A percentile compares a stretch with the other conserved stretches of the same genome.
Conservation (phyloP, 768 basidiomycete species). For the Hygrophorus russula region DNA sequence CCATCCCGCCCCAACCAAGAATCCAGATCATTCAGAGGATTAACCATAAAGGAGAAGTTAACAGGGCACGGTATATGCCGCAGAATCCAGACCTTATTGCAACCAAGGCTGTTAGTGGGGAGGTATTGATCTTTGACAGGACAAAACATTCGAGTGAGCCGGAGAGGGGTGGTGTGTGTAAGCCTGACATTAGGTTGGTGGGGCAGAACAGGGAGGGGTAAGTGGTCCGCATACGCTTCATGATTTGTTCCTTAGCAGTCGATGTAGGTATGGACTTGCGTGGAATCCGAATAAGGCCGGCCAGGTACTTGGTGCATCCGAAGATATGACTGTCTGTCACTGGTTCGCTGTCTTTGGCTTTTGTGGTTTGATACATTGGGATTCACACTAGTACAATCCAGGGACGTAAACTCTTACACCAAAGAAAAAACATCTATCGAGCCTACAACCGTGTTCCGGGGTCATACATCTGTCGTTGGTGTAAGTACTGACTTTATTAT, state of each 20-base stretch:
- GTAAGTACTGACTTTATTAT: slow-evolving; percentile 32
- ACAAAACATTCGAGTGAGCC: slow-evolving; percentile 96
- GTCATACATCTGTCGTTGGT: slow-evolving; percentile 87
- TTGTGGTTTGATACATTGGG: not conserved
- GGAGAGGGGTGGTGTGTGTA: slow-evolving; percentile 71
- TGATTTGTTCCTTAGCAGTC: slow-evolving; percentile 7
- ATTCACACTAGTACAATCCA: slow-evolving; percentile 20
- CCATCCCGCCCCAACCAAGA: slow-evolving; percentile 72
- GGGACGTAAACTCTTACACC: slow-evolving; percentile 88
- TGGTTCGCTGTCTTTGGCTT: slow-evolving; percentile 43
- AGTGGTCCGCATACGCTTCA: slow-evolving; percentile 16
- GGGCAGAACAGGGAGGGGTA: slow-evolving; percentile 94
- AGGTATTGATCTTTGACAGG: slow-evolving; percentile 91
- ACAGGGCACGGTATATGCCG: slow-evolving; percentile 97
- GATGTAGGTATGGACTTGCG: slow-evolving; percentile 73
- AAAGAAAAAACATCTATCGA: slow-evolving; percentile 74
- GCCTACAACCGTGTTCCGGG: slow-evolving; percentile 73
- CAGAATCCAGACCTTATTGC: slow-evolving; percentile 97
- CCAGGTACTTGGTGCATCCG: slow-evolving; percentile 82
- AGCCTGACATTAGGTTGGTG: slow-evolving; percentile 82
- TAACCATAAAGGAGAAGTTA: slow-evolving; percentile 93
- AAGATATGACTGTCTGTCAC: slow-evolving; percentile 92
- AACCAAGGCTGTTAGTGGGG: slow-evolving; percentile 85
- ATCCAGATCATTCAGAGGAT: slow-evolving; percentile 89
- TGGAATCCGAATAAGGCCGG: slow-evolving; percentile 85